Conservation (phyloP, 371 early-diverging fungal genomes). For the Syncephalastrum monosporum region DNA sequence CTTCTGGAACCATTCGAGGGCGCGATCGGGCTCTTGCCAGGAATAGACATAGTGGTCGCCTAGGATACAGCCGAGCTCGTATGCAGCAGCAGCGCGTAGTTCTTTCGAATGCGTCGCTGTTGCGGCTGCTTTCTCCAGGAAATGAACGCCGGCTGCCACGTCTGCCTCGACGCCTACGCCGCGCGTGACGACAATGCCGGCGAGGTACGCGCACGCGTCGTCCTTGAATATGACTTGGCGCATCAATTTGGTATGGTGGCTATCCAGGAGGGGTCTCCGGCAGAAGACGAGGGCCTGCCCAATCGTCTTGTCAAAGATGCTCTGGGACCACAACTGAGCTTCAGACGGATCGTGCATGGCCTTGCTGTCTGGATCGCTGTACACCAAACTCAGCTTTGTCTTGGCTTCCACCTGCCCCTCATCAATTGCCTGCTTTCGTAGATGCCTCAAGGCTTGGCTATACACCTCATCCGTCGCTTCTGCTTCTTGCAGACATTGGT, state of each 20-base stretch:
- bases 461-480: too few relatives aligned
- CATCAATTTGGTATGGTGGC: neutral
- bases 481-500: too few relatives aligned
- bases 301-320: slow-evolving; percentile 45
- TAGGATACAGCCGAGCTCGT: slow-evolving; percentile 43
- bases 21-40: slow-evolving; percentile 19
- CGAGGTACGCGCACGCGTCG: slow-evolving; percentile 26
- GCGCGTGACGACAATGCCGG: slow-evolving; percentile 33
- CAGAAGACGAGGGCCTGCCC: slow-evolving; percentile 24
- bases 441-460: slow-evolving; percentile 25
- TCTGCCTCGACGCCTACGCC: slow-evolving; percentile 33
- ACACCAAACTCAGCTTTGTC: slow-evolving; percentile 40
- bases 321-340: slow-evolving; percentile 40
- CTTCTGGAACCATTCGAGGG: slow-evolving; percentile 36
- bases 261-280: slow-evolving; percentile 11
- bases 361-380: slow-evolving; percentile 12
- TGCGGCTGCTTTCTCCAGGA: slow-evolving; percentile 32
- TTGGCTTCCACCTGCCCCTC: slow-evolving; percentile 40
- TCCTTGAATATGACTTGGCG: neutral
- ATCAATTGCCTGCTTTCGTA: slow-evolving; percentile 28
- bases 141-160: slow-evolving; percentile 19
- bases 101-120: slow-evolving; percentile 1
- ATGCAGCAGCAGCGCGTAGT: slow-evolving; percentile 33
- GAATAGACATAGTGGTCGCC: slow-evolving; percentile 44
- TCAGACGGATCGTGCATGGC: slow-evolving; percentile 18